phyloP scores from a whole-genome alignment of 2,329 filamentous ascomycete species.

The Cladosporium sp. region DNA sequence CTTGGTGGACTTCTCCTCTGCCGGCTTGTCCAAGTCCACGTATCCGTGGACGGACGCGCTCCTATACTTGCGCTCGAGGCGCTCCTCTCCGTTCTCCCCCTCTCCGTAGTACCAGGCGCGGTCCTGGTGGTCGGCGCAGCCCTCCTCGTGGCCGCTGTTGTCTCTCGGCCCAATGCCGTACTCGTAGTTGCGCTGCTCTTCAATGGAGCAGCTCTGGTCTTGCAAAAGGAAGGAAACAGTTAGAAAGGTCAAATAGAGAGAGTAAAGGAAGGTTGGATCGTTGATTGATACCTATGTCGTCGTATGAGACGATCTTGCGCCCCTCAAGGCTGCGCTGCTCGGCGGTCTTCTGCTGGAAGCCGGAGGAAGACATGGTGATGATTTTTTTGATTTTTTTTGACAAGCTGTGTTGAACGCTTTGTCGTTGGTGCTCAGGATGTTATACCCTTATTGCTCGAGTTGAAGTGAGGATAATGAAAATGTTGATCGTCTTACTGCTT shows the following conservation, averaged over 20 bases:
- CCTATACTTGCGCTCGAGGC: not conserved
- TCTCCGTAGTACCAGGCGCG: not conserved
- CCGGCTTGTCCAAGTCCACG: not conserved
- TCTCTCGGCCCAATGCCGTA: not conserved
- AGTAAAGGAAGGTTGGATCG: not conserved
- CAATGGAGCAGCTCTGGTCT: not conserved
- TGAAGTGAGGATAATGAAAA: not conserved
- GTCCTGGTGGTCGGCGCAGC: not conserved
- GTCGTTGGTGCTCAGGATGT: not conserved
- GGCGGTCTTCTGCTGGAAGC: not conserved
- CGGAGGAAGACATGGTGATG: not conserved
- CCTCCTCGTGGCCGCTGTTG: not conserved
- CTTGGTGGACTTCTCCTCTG: not conserved
- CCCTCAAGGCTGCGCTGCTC: not conserved
- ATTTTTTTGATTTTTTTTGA: not conserved
- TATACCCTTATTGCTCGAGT: not conserved
- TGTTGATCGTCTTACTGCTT: not conserved
- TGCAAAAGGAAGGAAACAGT: not conserved
- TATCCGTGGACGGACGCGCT: not conserved
- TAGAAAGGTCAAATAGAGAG: not conserved
- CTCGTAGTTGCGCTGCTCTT: not conserved
- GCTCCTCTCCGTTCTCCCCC: not conserved
- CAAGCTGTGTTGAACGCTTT: not conserved
- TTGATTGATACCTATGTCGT: not conserved
- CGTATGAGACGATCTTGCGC: not conserved